Evolutionary conservation across 2,329 filamentous ascomycete genomes (phyloP), one percentile per base, ranked within the genome.

Genomic region (Phaeosphaeriaceae sp.): DNA sequence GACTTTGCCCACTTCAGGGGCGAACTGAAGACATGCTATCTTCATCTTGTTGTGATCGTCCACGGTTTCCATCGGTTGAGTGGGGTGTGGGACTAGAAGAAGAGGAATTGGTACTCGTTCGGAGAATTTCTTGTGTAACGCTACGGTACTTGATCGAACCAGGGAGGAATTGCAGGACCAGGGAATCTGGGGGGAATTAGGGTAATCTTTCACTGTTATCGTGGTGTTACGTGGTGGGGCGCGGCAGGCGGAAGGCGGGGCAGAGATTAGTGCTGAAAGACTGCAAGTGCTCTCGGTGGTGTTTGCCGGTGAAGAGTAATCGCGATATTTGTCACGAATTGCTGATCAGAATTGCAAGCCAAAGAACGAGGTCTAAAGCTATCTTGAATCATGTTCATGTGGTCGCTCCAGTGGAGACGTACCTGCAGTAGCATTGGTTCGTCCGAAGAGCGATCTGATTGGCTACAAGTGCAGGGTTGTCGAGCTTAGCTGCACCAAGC

Each of bases 21-120:
- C 85, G 62, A 93, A 92, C 75, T 94, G 90, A 11, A 93, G 79
- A 58, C 88, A 91, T 0, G 82, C 90, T 44, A 92, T 86, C 69
- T 84, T 87, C 89, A 90, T 90, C n/a, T 59, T 56, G 44, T 22
- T 26, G 15, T 42, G 48, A 8, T 42, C 40, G 1, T 53, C 48
- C 46, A 21, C 47, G 24, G 28, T 26, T 43, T 47, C 54, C 56
- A 58, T 58, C 55, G 61, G 58, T 9, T 49, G 24, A 30, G 58
- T 47, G 8, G 35, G 5, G 56, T 46, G 43, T 17, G 13, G 19
- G 43, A 23, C 52, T 22, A 48, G 40, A 55, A 52, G 60, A 52
- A 49, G 44, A 53, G 52, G 21, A 11, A n/a, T 24, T 22, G n/a
- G 43, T n/a, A 13, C 10, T 13, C n/a, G 35, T 6, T n/a, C 11